Base-by-base conservation (phyloP, 2,329 filamentous ascomycete species). In the Alternaria postmessia region DNA sequence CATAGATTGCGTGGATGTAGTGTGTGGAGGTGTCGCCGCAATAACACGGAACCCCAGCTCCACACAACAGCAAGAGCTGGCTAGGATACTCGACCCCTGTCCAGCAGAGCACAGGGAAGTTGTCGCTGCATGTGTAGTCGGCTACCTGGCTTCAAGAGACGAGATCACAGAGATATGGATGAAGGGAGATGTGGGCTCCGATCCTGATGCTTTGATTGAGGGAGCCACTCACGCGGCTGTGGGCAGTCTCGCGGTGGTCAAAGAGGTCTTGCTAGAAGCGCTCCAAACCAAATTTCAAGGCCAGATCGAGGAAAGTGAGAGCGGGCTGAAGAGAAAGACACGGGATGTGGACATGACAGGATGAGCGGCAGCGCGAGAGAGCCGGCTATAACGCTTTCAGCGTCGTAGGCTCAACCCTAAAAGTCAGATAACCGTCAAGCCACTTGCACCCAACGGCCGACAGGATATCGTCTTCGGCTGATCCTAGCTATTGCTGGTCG, bases 91-190 rank as follows among this genome's bases (percentile, higher is more conserved):
- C 48, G 94, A 98, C 76, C 93, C 94, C 1, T 89, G 91, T 65
- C 89, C 93, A 7, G 87, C 89, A 6, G 93, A 97, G 74, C 92
- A 96, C 75, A 82, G 87, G 28, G 86, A 88, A 36, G 87, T 98
- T 53, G 78, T 91, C 46, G 93, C 94, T 11, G 92, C 92, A 48
- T 97, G 93, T 79, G 93, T 95, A 63, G 90, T 99, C 38, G 95
- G 90, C 11, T 98, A 97, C 78, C 85, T 98, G 67, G 91, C 93
- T 52, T 86, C 85, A 22, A 86, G 94, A 63, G 94, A 98, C 69
- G 95, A 99, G 78, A 88, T 98, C 52, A 97, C 94, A 8, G 94
- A 97, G 74, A 79, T 98, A 18, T 99, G 95, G 95, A 87, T 96
- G 73, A 97, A 94, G 81, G 94, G 95, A 18, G 84, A 89, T 73